These are phyloP conservation scores for Nigrograna mackinnonii DNA, from an alignment of 2,329 filamentous ascomycete species.

Conservation along the genomic window DNA sequence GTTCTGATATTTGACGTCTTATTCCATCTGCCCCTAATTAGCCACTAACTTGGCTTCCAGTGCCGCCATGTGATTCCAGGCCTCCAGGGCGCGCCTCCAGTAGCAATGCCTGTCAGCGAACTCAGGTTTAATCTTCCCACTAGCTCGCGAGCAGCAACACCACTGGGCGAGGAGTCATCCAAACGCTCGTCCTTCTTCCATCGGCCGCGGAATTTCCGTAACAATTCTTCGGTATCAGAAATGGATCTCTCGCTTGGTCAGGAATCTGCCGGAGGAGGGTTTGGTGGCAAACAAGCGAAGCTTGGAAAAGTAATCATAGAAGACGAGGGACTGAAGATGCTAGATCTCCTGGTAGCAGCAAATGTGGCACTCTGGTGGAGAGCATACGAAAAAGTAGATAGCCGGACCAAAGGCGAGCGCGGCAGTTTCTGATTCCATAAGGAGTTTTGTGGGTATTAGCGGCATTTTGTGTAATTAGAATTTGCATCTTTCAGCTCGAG, in stretches of 20 bases:
- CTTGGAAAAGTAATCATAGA: conserved; percentile 90
- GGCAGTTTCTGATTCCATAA: neutral
- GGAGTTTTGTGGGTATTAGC: neutral
- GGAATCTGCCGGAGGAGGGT: conserved; percentile 85
- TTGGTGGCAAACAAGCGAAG: conserved; percentile 84
- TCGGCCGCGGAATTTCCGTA: conserved; percentile 29
- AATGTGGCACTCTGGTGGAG: conserved; percentile 96
- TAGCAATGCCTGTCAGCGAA: conserved; percentile 69
- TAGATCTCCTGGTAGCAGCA: conserved; percentile 87
- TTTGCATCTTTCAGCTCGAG: no score
- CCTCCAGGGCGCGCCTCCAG: conserved; percentile 33
- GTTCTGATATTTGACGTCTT: neutral
- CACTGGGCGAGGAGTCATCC: conserved; percentile 30
- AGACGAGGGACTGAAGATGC: conserved; percentile 90
- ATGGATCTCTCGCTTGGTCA: conserved; percentile 76
- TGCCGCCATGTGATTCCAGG: conserved; percentile 72
- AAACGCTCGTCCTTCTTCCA: conserved; percentile 41
- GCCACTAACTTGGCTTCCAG: conserved; percentile 24
- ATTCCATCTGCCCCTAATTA: conserved; percentile 5
- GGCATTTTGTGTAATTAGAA: no score
- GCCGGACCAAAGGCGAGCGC: neutral
- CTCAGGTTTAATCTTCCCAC: conserved; percentile 86
- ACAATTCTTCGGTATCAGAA: conserved; percentile 30
- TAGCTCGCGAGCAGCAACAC: conserved; percentile 38
- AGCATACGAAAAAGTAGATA: conserved; percentile 66